These are phyloP conservation scores for Ormosia emarginata DNA, from an alignment of 306 rosid genomes.

Conservation along the genomic window DNA sequence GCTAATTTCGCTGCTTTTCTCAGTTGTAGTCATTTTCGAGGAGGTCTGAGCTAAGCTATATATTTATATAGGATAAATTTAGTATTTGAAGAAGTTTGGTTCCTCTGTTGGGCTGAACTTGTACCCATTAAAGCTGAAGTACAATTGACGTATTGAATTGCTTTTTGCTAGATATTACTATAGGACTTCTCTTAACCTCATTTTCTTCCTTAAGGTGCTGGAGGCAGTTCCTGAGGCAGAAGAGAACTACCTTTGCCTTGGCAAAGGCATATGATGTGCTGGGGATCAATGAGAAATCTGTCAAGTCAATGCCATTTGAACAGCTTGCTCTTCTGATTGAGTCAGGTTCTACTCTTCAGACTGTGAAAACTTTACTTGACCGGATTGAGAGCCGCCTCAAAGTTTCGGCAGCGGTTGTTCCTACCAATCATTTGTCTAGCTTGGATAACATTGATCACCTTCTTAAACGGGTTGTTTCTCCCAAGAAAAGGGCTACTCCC, in stretches of 20 bases:
- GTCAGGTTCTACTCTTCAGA: conserved; percentile 69
- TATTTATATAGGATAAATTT: background rate
- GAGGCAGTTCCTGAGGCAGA: conserved; percentile 60
- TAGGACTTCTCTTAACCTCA: background rate
- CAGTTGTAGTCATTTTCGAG: background rate
- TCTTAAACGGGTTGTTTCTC: conserved; percentile 79
- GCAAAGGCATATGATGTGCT: conserved; percentile 61
- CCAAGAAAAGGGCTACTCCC: conserved; percentile 69
- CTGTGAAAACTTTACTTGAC: conserved; percentile 73
- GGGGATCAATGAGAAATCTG: conserved; percentile 63
- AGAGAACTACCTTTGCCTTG: conserved; percentile 71
- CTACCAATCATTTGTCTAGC: conserved; percentile 38
- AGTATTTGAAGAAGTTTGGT: background rate
- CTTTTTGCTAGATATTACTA: conserved; percentile 1
- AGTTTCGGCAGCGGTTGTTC: conserved; percentile 50
- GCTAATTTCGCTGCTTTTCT: background rate
- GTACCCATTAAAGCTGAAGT: background rate
- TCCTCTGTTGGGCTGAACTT: background rate
- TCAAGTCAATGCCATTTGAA: conserved; percentile 86
- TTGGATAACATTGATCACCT: conserved; percentile 91
- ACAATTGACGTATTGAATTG: background rate
- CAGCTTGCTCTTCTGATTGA: conserved; percentile 81
- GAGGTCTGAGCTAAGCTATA: background rate
- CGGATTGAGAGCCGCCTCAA: conserved; percentile 77
- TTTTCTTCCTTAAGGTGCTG: conserved; percentile 64